Base-by-base conservation (phyloP, 2,329 filamentous ascomycete species). In the Huntiella savannae region DNA sequence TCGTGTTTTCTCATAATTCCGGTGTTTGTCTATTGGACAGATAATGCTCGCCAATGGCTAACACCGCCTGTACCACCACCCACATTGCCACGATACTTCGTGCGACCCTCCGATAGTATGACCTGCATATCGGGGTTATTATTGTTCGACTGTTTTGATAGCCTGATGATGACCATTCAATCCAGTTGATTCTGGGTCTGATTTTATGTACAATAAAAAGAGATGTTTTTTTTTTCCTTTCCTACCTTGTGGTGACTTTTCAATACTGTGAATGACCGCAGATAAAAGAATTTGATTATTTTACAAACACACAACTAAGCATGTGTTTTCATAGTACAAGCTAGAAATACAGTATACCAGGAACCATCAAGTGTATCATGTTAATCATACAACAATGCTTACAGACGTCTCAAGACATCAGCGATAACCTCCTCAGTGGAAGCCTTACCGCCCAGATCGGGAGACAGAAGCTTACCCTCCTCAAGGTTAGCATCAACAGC, bases 401-500 rank as follows among this genome's bases (percentile, higher is more conserved):
- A 95, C 64, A 95, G 62, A 57, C 82, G 76, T 69, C 70, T 82
- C 53, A 95, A 70, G 43, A 96, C 80, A 63, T 96, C 88, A 56
- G 82, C 71, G 40, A 95, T 68, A 32, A 96, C 85, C 65, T 96
- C 75, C 55, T 83, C 73, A 4, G 91, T 96, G 53, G 73, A 82
- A 42, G 87, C 84, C 56, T 71, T 81, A 40, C 91, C 91, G 45
- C 91, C 88, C 59, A 98, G 70, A 60, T 98, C 91, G 15, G 91
- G 91, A 58, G 75, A 91, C 53, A 96, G 63, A 52, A 87, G 68
- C 65, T 71, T 79, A 51, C 78, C 87, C 58, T 91, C 86, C 60
- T 80, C 80, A 33, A 98, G 66, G 61, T 91, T 92, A 38, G 70
- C 86, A 63, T 98, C 91, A 17, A 96, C 86, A 16, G 91, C 91